These are phyloP conservation scores for Russula sp. DNA, from an alignment of 768 basidiomycete species.

Conservation along the genomic window DNA sequence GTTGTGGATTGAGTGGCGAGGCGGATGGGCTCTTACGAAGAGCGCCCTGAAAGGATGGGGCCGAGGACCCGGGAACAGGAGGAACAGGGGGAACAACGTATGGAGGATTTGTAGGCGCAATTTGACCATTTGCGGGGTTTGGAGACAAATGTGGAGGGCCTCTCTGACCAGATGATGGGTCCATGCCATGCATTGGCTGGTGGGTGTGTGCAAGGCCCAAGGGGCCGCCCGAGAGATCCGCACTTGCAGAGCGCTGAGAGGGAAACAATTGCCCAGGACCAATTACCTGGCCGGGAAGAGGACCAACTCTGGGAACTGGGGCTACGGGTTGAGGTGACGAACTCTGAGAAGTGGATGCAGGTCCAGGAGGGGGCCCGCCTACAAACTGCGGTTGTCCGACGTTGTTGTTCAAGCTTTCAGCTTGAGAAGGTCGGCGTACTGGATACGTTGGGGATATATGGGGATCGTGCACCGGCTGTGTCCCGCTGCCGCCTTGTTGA, in stretches of 20 bases:
- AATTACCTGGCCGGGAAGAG: slow-evolving; percentile 6
- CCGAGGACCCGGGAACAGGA: slow-evolving; percentile 24
- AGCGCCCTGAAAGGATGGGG: slow-evolving; percentile 26
- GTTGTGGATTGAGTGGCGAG: slow-evolving; percentile 49
- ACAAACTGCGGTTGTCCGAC: not conserved
- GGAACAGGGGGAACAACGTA: slow-evolving; percentile 5
- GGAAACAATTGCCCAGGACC: slow-evolving; percentile 23
- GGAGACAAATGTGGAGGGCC: not conserved
- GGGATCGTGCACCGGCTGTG: slow-evolving; percentile 23
- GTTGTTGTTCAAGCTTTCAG: slow-evolving; percentile 3
- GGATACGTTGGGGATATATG: slow-evolving; percentile 19
- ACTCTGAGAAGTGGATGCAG: not conserved
- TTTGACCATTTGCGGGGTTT: not conserved
- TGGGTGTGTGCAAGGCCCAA: not conserved
- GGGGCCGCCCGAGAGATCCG: slow-evolving; percentile 3
- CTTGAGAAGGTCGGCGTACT: slow-evolving; percentile 25
- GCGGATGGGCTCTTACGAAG: slow-evolving; percentile 50
- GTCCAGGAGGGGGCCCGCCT: not conserved
- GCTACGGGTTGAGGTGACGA: not conserved
- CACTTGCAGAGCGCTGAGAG: slow-evolving; percentile 13
- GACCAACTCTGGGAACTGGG: slow-evolving; percentile 1
- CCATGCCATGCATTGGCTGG: slow-evolving; percentile 3
- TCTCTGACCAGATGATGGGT: not conserved
- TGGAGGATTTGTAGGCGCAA: slow-evolving; percentile 4
- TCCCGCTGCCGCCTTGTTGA: slow-evolving; percentile 24